Conservation (phyloP, 2,329 filamentous ascomycete genomes). For the Trichophyton benhamiae region DNA sequence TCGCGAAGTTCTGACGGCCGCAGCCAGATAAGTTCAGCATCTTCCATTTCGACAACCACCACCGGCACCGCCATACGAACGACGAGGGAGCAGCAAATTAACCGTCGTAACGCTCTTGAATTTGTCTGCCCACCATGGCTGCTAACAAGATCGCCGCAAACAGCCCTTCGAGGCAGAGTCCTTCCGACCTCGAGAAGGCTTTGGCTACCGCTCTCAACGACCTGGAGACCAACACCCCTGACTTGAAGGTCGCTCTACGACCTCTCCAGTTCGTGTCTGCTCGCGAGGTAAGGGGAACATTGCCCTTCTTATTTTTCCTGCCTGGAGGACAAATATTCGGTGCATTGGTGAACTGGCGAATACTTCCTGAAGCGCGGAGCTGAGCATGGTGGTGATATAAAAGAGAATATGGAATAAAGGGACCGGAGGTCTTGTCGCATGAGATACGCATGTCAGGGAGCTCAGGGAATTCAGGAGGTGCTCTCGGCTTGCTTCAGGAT, state of each 20-base stretch:
- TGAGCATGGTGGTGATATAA: not conserved
- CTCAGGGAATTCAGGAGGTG: not conserved
- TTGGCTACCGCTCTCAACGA: conserved; percentile 97
- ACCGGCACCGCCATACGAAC: conserved; percentile 1
- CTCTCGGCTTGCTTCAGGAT: not conserved
- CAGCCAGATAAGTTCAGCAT: conserved; percentile 2
- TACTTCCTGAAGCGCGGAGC: not conserved
- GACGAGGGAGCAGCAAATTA: conserved; percentile 11
- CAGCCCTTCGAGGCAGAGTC: conserved; percentile 90
- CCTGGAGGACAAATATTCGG: not conserved
- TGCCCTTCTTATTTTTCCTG: not conserved
- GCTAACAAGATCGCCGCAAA: conserved; percentile 93
- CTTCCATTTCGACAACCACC: not conserved
- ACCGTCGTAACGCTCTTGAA: conserved; percentile 9
- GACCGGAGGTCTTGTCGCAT: not conserved
- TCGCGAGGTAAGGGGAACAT: conserved; percentile 71
- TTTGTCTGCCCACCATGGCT: conserved; percentile 45
- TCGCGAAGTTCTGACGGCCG: conserved; percentile 3
- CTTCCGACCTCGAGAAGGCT: conserved; percentile 92
- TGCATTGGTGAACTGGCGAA: conserved; percentile 2
- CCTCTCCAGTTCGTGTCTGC: conserved; percentile 98
- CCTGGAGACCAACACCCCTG: conserved; percentile 97
- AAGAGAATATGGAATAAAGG: not conserved
- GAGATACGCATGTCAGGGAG: not conserved
- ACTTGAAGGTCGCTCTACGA: conserved; percentile 90